Percentiles rank a stretch among this genome's conserved stretches.
Conservation (phyloP, 176 grass and related monocot genomes). For the Zoysia japonica region DNA sequence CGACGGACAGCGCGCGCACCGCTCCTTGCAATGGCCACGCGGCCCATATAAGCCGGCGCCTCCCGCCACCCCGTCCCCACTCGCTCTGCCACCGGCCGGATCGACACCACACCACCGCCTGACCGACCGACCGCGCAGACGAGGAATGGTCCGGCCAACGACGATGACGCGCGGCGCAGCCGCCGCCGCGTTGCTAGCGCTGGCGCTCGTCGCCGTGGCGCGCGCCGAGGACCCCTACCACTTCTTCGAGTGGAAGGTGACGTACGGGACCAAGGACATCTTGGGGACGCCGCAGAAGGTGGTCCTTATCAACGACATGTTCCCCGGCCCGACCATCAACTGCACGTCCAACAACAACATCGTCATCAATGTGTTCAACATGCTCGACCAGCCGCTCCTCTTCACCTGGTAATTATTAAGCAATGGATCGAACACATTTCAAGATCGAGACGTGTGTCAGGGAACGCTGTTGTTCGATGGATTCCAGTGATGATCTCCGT, state of each 20-base stretch:
- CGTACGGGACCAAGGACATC: constrained; percentile 67
- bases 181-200: constrained; percentile 34
- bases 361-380: constrained; percentile 87
- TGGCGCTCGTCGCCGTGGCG: constrained; percentile 46
- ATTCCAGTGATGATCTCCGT: too few relatives aligned
- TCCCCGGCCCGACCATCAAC: constrained; percentile 92
- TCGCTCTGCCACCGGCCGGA: constrained; percentile 31
- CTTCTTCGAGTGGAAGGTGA: constrained; percentile 86
- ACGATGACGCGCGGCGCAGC: constrained; percentile 30
- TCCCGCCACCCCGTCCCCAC: constrained; percentile 21
- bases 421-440: too few relatives aligned
- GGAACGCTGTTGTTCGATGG: too few relatives aligned
- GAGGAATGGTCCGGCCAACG: constrained; percentile 13
- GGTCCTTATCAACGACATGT: constrained; percentile 81
- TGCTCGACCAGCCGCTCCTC: constrained; percentile 82
- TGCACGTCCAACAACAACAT: constrained; percentile 93
- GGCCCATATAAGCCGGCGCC: constrained; percentile 34
- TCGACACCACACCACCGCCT: background rate
- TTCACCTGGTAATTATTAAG: constrained; percentile 57
- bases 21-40: constrained; percentile 33
- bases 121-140: background rate
- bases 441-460: too few relatives aligned
- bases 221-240: constrained; percentile 89
- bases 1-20: background rate
- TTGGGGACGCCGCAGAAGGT: constrained; percentile 58